These are phyloP conservation scores for Penicillium argentinense DNA, from an alignment of 495 filamentous ascomycete genomes.

Conservation along the genomic window DNA sequence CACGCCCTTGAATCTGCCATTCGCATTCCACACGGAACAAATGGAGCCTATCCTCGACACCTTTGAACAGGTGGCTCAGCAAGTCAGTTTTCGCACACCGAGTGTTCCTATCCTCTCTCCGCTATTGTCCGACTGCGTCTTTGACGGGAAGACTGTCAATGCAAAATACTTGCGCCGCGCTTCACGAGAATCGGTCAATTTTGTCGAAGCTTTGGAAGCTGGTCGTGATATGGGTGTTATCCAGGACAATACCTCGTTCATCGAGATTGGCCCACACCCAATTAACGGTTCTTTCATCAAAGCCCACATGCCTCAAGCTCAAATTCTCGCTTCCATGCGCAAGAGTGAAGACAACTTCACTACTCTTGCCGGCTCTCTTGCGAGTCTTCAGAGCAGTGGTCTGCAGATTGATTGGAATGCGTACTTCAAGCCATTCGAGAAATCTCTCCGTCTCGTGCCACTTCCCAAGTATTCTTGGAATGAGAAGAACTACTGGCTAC, in stretches of 20 bases:
- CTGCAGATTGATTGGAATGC: slow-evolving; percentile 65
- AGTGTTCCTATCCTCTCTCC: slow-evolving; percentile 34
- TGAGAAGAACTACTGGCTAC: slow-evolving; percentile 43
- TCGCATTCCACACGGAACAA: slow-evolving; percentile 57
- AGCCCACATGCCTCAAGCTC: slow-evolving; percentile 20
- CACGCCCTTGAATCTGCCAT: slow-evolving; percentile 45
- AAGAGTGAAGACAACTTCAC: slow-evolving; percentile 49
- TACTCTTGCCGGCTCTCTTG: slow-evolving; percentile 52
- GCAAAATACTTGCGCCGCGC: slow-evolving; percentile 29
- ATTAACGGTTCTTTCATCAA: slow-evolving; percentile 28
- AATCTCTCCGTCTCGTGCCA: slow-evolving; percentile 52
- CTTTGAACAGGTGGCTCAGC: slow-evolving; percentile 35
- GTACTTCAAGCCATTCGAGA: slow-evolving; percentile 58
- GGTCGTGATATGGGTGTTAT: slow-evolving; percentile 18
- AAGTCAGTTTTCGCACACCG: slow-evolving; percentile 36
- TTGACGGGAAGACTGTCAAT: slow-evolving; percentile 22
- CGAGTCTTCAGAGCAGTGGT: slow-evolving; percentile 55
- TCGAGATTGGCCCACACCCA: slow-evolving; percentile 47
- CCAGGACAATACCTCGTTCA: slow-evolving; percentile 23
- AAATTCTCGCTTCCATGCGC: slow-evolving; percentile 45
- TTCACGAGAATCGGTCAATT: slow-evolving; percentile 32
- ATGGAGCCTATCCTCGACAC: slow-evolving; percentile 50
- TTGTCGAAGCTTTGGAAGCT: slow-evolving; percentile 24
- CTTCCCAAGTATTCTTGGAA: slow-evolving; percentile 62
- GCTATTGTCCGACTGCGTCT: slow-evolving; percentile 20